Evolutionary conservation across 768 basidiomycete genomes (phyloP), one percentile per base, ranked within the genome.

Genomic region (Lentinula detonsa): DNA sequence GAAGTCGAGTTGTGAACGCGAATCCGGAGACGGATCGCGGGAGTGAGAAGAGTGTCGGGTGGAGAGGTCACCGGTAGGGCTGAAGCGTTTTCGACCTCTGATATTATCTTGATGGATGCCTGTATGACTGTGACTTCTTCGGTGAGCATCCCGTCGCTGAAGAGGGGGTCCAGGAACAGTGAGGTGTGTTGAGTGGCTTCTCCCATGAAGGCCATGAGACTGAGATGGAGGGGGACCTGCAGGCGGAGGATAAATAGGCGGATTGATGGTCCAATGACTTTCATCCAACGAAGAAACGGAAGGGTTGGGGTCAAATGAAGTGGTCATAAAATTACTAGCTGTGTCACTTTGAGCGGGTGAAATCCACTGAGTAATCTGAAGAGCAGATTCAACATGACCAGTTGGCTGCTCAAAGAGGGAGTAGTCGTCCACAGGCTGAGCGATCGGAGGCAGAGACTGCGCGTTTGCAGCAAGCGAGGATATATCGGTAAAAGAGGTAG

Each of bases 61-160:
- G 4, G 45, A 48, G 21, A 31, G 23, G n/a, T 31, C 56, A 39
- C 39, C 40, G 10, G 37, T 21, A 0, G 59, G 50, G 42, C 49
- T 40, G 34, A 52, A 51, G 5, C 59, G 49, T 7, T 49, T 28
- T 42, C 59, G 33, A 4, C 49, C 48, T 49, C 59, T 7, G 16
- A 52, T n/a, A 23, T 21, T 50, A 40, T 52, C 57, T 33, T 60
- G 45, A 2, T 60, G 46, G 34, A 60, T 34, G 16, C 59, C 59
- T 15, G 59, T 60, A 28, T 60, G 59, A 42, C 59, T 60, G 23
- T 60, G 59, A 33, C 50, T 50, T 21, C 59, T 1, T 31, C 57
- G 46, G 28, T 59, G 57, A 7, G 57, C 57, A 50, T 59, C 57
- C 11, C 57, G 57, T n/a, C 57, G 57, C 15, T 59, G 57, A n/a